A percentile compares a stretch with the other conserved stretches of the same genome.
Conservation (phyloP, 495 filamentous ascomycete genomes). For the Lasiosphaeria miniovina region DNA sequence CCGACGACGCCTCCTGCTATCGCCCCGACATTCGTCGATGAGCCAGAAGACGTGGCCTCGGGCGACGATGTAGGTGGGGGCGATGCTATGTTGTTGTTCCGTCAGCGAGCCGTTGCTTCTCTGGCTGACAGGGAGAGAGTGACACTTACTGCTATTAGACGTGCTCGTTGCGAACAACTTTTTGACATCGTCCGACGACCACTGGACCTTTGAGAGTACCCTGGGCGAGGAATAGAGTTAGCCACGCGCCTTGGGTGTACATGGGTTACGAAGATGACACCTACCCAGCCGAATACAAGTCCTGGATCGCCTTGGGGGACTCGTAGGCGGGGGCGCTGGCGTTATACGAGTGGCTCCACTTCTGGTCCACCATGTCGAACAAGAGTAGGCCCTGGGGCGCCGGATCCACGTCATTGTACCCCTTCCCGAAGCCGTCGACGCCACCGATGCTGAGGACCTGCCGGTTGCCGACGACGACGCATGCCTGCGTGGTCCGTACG, state of each 20-base stretch:
- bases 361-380: constrained; percentile 41
- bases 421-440: constrained; percentile 2
- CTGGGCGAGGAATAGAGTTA: not conserved
- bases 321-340: constrained; percentile 36
- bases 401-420: constrained; percentile 32
- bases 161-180: not conserved
- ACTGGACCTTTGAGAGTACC: not conserved
- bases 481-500: constrained; percentile 28
- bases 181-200: not conserved
- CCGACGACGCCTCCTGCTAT: constrained; percentile 15
- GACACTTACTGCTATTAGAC: not conserved
- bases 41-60: not conserved
- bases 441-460: constrained; percentile 39
- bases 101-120: not conserved
- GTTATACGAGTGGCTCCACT: constrained; percentile 38
- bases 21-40: constrained; percentile 4
- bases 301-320: constrained; percentile 24
- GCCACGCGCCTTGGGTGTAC: not conserved
- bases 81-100: not conserved
- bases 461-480: constrained; percentile 33
- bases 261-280: not conserved
- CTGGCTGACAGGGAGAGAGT: not conserved
- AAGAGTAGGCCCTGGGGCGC: constrained; percentile 39
- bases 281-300: constrained; percentile 29
- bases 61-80: not conserved